These are phyloP conservation scores for Glycine soja DNA, from an alignment of 306 rosid species.

Conservation along the genomic window DNA sequence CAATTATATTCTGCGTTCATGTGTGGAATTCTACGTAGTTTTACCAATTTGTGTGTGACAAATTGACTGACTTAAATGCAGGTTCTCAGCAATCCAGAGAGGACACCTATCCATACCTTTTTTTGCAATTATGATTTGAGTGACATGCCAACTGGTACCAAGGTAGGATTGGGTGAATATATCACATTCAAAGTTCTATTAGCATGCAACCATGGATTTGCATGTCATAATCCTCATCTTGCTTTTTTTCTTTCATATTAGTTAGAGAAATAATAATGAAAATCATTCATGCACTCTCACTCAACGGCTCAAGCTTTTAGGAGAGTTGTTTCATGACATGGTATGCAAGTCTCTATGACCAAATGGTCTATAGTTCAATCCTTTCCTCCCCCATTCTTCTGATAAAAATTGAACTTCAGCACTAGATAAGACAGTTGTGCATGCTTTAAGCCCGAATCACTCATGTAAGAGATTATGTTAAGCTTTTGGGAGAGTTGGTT, in stretches of 20 bases:
- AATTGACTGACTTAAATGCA: constrained; percentile 50
- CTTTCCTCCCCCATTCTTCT: too few species aligned
- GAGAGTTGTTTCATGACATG: neutral
- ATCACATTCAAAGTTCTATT: constrained; percentile 36
- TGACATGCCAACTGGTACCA: constrained; percentile 94
- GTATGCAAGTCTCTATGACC: neutral
- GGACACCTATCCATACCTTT: constrained; percentile 90
- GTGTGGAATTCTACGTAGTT: constrained; percentile 24
- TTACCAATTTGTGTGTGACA: constrained; percentile 24
- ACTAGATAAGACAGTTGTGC: neutral
- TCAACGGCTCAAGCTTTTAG: neutral
- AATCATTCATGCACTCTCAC: neutral
- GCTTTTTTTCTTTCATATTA: constrained; percentile 1
- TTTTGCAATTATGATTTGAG: constrained; percentile 82
- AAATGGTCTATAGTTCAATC: neutral
- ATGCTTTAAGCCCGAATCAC: neutral
- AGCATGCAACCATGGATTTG: constrained; percentile 18
- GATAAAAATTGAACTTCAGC: neutral
- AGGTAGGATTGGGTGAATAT: constrained; percentile 56
- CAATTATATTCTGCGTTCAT: constrained; percentile 25
- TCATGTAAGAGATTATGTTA: neutral
- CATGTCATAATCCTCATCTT: constrained; percentile 2
- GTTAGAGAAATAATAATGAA: neutral
- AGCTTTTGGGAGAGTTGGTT: neutral
- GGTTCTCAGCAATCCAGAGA: constrained; percentile 97